phyloP scores from a whole-genome alignment of 352 stramenopile genomes.

The Pythium vanterpoolii region DNA sequence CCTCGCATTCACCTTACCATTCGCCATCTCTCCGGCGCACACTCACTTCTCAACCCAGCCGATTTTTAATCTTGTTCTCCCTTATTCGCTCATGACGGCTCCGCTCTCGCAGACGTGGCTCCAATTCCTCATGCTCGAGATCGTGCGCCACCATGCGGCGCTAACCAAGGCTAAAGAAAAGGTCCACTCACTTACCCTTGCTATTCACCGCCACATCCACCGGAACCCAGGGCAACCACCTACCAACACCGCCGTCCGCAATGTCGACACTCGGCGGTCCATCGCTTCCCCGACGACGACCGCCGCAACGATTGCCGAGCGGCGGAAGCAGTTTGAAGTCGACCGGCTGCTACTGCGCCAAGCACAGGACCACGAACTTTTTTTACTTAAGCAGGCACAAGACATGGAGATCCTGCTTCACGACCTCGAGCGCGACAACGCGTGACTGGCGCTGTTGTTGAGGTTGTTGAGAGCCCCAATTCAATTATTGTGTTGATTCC shows the following conservation, averaged over 20 bases:
- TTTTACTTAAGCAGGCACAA: not conserved
- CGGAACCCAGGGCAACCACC: not conserved
- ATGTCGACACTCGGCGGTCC: not conserved
- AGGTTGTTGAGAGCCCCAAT: not conserved
- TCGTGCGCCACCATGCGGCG: conserved; percentile 2
- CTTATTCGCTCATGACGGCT: not conserved
- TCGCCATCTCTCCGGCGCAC: not conserved
- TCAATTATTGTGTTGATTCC: not conserved
- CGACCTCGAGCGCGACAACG: not conserved
- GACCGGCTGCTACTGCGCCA: conserved; percentile 4
- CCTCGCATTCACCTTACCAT: not conserved
- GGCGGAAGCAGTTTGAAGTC: conserved; percentile 1
- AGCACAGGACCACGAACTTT: conserved; percentile 1
- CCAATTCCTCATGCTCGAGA: conserved; percentile 4
- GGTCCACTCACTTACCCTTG: not conserved
- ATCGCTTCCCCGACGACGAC: not conserved
- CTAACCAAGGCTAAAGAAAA: not conserved
- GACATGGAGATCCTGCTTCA: not conserved
- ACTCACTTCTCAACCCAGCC: not conserved
- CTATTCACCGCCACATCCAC: not conserved
- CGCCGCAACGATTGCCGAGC: not conserved
- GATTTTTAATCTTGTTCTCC: not conserved
- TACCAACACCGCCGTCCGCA: not conserved
- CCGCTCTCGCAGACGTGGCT: not conserved
- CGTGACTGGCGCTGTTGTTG: not conserved